Evolutionary conservation across 805 yeast genomes (phyloP).

Genomic region (Saccharomycopsis sp.): DNA sequence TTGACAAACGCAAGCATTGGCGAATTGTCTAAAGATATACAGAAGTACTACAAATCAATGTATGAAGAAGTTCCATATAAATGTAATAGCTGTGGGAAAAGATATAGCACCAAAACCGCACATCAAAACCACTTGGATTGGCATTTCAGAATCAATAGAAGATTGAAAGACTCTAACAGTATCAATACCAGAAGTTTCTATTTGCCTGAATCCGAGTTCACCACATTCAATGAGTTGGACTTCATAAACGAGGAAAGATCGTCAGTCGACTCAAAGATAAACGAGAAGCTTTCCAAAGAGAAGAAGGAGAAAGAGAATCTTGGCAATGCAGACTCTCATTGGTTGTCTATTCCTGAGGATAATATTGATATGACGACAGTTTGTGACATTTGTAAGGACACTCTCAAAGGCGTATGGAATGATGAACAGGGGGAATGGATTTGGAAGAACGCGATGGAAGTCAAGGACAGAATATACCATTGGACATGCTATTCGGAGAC

Average conservation of each 20-base stretch:
- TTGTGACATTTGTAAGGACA: slow-evolving; percentile 71
- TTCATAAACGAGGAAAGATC: neutral
- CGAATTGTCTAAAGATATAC: slow-evolving; percentile 24
- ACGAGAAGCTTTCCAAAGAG: slow-evolving; percentile 3
- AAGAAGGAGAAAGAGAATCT: neutral
- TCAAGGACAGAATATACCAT: slow-evolving; percentile 50
- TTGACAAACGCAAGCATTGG: slow-evolving; percentile 28
- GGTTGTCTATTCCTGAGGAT: slow-evolving; percentile 62
- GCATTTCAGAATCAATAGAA: slow-evolving; percentile 90
- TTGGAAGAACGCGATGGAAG: slow-evolving; percentile 60
- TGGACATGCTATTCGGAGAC: slow-evolving; percentile 66
- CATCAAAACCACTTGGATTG: slow-evolving; percentile 72
- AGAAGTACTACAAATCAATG: slow-evolving; percentile 30
- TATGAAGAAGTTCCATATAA: slow-evolving; percentile 65
- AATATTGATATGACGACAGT: slow-evolving; percentile 47
- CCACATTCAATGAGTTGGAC: slow-evolving; percentile 62
- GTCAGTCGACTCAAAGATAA: neutral
- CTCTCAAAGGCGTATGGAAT: slow-evolving; percentile 54
- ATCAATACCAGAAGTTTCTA: slow-evolving; percentile 82
- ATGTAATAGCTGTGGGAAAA: slow-evolving; percentile 84
- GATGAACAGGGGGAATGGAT: slow-evolving; percentile 79
- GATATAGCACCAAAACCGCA: slow-evolving; percentile 60
- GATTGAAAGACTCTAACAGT: slow-evolving; percentile 44
- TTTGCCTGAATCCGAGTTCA: slow-evolving; percentile 66
- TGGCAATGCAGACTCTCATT: slow-evolving; percentile 26